These are phyloP conservation scores for Thalassiosira sp. DNA, from an alignment of 352 stramenopile species.

Conservation along the genomic window DNA sequence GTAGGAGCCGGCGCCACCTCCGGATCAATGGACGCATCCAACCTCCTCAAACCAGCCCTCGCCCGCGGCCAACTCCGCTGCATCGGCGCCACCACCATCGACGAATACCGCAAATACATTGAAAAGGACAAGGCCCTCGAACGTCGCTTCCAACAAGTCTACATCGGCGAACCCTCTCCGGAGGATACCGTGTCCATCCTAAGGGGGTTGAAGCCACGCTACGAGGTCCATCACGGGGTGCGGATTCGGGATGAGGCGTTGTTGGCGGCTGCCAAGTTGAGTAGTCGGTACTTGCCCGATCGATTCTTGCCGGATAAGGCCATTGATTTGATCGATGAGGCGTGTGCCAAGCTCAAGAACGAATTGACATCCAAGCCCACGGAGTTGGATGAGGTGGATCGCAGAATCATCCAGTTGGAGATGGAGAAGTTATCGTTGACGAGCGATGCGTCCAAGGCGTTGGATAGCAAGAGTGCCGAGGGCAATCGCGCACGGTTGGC, in stretches of 20 bases:
- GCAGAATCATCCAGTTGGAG: constrained; percentile 92
- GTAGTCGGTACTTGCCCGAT: constrained; percentile 91
- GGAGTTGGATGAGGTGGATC: constrained; percentile 94
- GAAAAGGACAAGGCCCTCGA: constrained; percentile 98
- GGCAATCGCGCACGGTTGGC: constrained; percentile 52
- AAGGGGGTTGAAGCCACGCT: constrained; percentile 92
- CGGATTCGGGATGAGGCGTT: constrained; percentile 92
- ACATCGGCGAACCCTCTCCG: constrained; percentile 92
- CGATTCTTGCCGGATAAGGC: constrained; percentile 95
- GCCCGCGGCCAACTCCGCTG: constrained; percentile 93
- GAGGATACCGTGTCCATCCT: constrained; percentile 95
- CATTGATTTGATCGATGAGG: constrained; percentile 96
- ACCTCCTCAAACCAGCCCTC: constrained; percentile 97
- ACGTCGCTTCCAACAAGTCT: constrained; percentile 95
- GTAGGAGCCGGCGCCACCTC: constrained; percentile 91
- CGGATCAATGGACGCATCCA: constrained; percentile 94
- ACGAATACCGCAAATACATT: constrained; percentile 97
- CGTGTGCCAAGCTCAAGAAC: constrained; percentile 85
- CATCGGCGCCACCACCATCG: constrained; percentile 96
- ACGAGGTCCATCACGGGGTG: constrained; percentile 96
- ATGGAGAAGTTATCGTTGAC: constrained; percentile 85
- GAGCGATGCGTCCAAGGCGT: constrained; percentile 52
- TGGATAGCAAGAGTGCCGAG: constrained; percentile 33
- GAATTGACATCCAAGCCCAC: constrained; percentile 94
- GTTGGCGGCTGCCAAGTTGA: constrained; percentile 92